Evolutionary conservation across 208 protist genomes (phyloP).

Genomic region (Trypanosoma mega): DNA sequence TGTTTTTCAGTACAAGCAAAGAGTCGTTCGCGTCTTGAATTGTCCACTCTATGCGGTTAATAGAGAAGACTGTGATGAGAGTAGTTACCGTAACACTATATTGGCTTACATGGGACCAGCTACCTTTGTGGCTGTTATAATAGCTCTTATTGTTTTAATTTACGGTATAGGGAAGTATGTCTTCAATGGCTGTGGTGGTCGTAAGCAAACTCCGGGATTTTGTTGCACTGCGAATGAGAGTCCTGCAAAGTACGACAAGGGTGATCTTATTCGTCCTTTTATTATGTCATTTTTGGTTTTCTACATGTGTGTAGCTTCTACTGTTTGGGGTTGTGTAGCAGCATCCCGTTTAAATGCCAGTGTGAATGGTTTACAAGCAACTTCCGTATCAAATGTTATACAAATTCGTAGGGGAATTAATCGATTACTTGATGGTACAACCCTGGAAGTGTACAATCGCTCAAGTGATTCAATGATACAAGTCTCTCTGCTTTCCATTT

Average conservation of each 20-base stretch:
- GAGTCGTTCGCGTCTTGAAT: constrained; percentile 21
- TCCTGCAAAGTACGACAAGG: constrained; percentile 39
- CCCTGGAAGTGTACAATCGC: constrained; percentile 2
- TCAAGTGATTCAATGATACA: constrained; percentile 9
- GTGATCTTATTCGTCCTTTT: constrained; percentile 39
- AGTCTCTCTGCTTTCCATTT: too few species aligned
- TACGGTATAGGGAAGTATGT: constrained; percentile 44
- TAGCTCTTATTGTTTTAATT: constrained; percentile 17
- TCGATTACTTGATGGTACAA: constrained; percentile 13
- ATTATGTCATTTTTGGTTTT: constrained; percentile 26
- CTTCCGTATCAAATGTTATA: neutral
- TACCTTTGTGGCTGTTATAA: constrained; percentile 20
- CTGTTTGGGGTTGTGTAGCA: constrained; percentile 25
- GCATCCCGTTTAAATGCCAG: neutral
- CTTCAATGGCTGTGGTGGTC: constrained; percentile 52
- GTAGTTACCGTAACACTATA: constrained; percentile 21
- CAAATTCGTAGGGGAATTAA: neutral
- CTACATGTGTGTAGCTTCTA: constrained; percentile 20
- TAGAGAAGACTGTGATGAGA: constrained; percentile 23
- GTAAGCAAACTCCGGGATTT: constrained; percentile 36
- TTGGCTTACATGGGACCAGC: constrained; percentile 25
- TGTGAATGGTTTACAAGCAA: constrained; percentile 1
- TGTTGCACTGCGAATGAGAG: constrained; percentile 33
- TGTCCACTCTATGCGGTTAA: constrained; percentile 16
- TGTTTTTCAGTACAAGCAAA: constrained; percentile 32